Evolutionary conservation across 2,329 filamentous ascomycete species (phyloP), one percentile per base, ranked within the genome.

Genomic region (Xylariaceae sp.): DNA sequence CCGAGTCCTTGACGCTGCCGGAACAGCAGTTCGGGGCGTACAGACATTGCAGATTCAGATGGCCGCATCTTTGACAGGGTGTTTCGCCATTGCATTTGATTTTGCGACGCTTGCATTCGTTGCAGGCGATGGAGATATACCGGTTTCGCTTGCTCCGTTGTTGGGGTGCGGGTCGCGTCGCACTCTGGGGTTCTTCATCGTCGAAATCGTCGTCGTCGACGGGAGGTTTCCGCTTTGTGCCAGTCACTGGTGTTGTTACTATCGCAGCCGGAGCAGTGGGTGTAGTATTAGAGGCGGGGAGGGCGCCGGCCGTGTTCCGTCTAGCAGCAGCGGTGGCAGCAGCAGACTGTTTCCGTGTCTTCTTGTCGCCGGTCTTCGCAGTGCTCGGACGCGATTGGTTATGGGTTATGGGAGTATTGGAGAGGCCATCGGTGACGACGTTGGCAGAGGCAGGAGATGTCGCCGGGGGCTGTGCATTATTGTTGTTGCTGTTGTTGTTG

Each of bases 1-100:
- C 88, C 37, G 89, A 90, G 59, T 96, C 91, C 66, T 92, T 93
- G 75, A 95, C 90, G 65, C 80, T 89, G 71, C 81, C 91, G 51
- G 79, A 70, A 62, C 80, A 83, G 63, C 82, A 83, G 58, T 83
- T 83, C 12, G 80, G 76, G 5, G 82, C 74, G 66, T 86, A 86
- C 36, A 83, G 69, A 58, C 83, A 86, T 50, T 76, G 66, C 16
- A 85, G 71, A 55, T 80, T 82, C 63, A 86, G 80, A 55, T 84
- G 83, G 55, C 82, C 79, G 57, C 84, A 88, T 45, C 84, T 73
- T 48, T 81, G 76, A 54, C 84, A 88, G 1, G 82, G 79, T 1
- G 75, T 78, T 55, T 85, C 79, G 49, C 84, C 84, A 63, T 86
- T 86, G 66, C 83, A 87, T 64, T 86, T 86, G 59, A 87, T 82